Percentiles rank a stretch among this genome's conserved stretches.
Conservation (phyloP, 495 filamentous ascomycete species). For the Pseudomonodictys pantanalensis region DNA sequence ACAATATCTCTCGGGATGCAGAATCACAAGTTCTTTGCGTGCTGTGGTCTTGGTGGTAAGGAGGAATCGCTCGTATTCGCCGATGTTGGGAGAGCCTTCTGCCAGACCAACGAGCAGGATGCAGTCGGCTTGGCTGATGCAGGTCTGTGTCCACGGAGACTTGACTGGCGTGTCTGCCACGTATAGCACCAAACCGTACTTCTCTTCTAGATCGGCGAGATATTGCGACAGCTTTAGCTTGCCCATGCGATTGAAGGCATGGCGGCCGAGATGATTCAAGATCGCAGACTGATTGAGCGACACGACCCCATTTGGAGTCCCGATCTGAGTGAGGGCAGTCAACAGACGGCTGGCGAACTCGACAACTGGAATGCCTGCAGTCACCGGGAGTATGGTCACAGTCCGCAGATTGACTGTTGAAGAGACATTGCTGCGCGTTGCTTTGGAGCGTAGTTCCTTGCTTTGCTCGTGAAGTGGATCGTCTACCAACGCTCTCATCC, state of each 20-base stretch:
- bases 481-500: slow-evolving; percentile 87
- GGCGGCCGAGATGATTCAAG: slow-evolving; percentile 86
- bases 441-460: slow-evolving; percentile 47
- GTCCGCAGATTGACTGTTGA: slow-evolving; percentile 91
- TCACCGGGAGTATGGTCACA: slow-evolving; percentile 86
- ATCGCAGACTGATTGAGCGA: slow-evolving; percentile 92
- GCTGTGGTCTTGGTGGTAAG: slow-evolving; percentile 97
- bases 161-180: slow-evolving; percentile 97
- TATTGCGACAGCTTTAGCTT: slow-evolving; percentile 96
- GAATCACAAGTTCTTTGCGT: slow-evolving; percentile 86
- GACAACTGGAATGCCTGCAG: slow-evolving; percentile 85
- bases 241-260: slow-evolving; percentile 96
- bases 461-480: slow-evolving; percentile 62
- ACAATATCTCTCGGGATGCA: slow-evolving; percentile 89
- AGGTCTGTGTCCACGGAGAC: slow-evolving; percentile 96
- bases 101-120: slow-evolving; percentile 90
- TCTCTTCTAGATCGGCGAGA: slow-evolving; percentile 93
- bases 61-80: slow-evolving; percentile 93
- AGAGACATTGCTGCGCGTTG: slow-evolving; percentile 65
- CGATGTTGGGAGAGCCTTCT: slow-evolving; percentile 83
- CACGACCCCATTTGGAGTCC: slow-evolving; percentile 82
- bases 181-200: slow-evolving; percentile 92
- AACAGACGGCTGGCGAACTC: slow-evolving; percentile 92
- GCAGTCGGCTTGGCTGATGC: slow-evolving; percentile 92
- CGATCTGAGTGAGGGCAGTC: slow-evolving; percentile 82